Evolutionary conservation across 345 rosid genomes (phyloP).

Genomic region (Linum lewisii): DNA sequence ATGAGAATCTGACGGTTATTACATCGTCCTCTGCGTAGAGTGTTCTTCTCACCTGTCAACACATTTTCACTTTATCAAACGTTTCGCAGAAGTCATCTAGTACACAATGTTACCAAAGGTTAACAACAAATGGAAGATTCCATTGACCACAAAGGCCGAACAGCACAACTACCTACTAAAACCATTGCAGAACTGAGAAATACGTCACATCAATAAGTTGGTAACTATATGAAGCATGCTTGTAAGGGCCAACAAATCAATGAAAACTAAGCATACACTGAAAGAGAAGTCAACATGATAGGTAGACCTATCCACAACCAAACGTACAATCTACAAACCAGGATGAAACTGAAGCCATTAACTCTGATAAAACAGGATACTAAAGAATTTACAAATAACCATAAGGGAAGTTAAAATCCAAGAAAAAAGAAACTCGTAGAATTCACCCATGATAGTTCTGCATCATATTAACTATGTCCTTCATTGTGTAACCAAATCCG

Average conservation of each 20-base stretch:
- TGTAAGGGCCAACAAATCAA: not conserved
- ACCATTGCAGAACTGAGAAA: not conserved
- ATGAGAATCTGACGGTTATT: constrained; percentile 39
- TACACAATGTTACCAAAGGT: not conserved
- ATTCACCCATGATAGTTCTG: not conserved
- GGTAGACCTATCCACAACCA: not conserved
- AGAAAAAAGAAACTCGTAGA: not conserved
- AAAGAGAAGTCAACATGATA: not conserved
- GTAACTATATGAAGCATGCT: not conserved
- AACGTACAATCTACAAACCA: too few relatives aligned
- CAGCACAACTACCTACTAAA: not conserved
- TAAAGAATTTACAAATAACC: too few relatives aligned
- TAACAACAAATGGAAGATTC: not conserved
- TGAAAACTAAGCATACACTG: not conserved
- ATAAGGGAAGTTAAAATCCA: too few relatives aligned
- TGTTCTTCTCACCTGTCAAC: constrained; percentile 38
- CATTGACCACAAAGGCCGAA: not conserved
- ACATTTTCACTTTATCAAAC: constrained; percentile 9
- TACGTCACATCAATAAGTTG: not conserved
- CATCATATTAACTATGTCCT: not conserved
- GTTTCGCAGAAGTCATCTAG: not conserved
- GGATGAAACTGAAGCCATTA: too few relatives aligned
- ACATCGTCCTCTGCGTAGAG: constrained; percentile 42
- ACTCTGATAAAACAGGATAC: too few relatives aligned
- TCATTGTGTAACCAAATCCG: not conserved